Conservation (phyloP, 2,329 filamentous ascomycete genomes). For the Xenosphaeropsis pyriputrescens region DNA sequence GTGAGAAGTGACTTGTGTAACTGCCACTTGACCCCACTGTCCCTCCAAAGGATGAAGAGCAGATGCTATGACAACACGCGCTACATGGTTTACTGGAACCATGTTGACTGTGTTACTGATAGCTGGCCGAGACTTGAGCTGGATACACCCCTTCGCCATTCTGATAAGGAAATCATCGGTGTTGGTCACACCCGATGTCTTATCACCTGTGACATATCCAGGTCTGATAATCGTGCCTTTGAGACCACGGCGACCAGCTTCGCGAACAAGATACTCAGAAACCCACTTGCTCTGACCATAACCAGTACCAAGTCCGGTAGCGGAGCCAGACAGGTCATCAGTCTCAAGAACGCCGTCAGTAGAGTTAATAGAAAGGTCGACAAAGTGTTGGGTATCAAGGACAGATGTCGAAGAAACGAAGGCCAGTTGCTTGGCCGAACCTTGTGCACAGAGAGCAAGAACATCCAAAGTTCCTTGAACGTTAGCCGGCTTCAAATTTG, state of each 20-base stretch:
- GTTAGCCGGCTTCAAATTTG: constrained; percentile 56
- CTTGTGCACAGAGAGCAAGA: constrained; percentile 59
- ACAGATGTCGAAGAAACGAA: constrained; percentile 76
- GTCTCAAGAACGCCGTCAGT: constrained; percentile 54
- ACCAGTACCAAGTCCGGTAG: constrained; percentile 64
- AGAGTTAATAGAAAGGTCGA: constrained; percentile 53
- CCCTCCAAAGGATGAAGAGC: constrained; percentile 41
- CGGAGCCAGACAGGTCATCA: constrained; percentile 67
- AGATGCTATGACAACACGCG: constrained; percentile 63
- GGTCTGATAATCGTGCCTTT: constrained; percentile 64
- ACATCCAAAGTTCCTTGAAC: constrained; percentile 69
- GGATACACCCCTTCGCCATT: constrained; percentile 75
- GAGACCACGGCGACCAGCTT: constrained; percentile 66
- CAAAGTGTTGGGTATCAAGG: constrained; percentile 71
- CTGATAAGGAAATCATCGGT: constrained; percentile 87
- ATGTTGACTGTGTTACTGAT: constrained; percentile 83
- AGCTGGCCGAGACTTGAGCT: constrained; percentile 56
- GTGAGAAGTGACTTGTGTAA: constrained; percentile 67
- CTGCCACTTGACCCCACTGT: constrained; percentile 21
- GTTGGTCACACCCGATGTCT: constrained; percentile 53
- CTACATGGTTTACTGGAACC: constrained; percentile 76
- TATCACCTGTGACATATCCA: constrained; percentile 72
- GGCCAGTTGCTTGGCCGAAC: constrained; percentile 64
- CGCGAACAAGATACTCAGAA: constrained; percentile 51
- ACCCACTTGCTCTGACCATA: constrained; percentile 91